Percentiles rank a stretch among this genome's conserved stretches.
These are phyloP conservation scores for Coffea canephora DNA, from an alignment of 257 asterid species.

Conservation along the genomic window DNA sequence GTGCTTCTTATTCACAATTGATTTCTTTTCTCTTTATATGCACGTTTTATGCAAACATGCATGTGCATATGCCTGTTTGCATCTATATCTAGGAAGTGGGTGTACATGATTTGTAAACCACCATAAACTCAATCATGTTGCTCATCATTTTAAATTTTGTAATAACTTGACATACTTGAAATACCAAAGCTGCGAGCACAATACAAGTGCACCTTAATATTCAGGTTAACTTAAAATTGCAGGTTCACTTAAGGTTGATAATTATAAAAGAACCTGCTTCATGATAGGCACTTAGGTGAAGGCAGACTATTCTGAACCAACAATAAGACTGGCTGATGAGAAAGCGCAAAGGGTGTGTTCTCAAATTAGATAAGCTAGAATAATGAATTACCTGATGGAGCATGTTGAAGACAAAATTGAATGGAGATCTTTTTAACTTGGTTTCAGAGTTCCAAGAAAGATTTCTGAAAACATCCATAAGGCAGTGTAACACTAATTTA, in stretches of 20 bases:
- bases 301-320: background rate
- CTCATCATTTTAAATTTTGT: too few species aligned
- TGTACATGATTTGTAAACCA: background rate
- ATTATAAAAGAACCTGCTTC: too few species aligned
- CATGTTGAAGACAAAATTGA: background rate
- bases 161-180: background rate
- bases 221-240: background rate
- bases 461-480: background rate
- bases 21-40: too few species aligned
- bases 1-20: too few species aligned
- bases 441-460: background rate
- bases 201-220: background rate
- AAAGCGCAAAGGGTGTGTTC: background rate
- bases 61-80: background rate
- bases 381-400: background rate
- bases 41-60: background rate
- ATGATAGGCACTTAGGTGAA: background rate
- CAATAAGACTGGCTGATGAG: background rate
- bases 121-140: background rate
- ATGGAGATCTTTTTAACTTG: background rate
- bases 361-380: background rate
- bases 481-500: background rate
- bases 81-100: background rate
- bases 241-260: background rate
- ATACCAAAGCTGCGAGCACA: background rate